Conservation (phyloP, 2,329 filamentous ascomycete genomes). For the Claviceps pusilla region DNA sequence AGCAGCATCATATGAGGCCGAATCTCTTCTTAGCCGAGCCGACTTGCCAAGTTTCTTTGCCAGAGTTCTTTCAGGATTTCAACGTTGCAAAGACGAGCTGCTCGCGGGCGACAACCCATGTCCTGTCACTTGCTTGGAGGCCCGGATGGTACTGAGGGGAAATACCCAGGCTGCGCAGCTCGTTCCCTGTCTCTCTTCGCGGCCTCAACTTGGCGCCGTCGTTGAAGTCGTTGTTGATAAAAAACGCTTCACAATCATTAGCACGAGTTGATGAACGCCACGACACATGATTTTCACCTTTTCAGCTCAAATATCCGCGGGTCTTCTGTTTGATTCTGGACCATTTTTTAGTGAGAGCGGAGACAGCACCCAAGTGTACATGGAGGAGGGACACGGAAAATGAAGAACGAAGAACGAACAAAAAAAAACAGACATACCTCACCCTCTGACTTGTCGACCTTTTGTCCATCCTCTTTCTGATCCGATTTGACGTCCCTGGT, state of each 20-base stretch:
- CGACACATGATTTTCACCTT: slow-evolving; percentile 36
- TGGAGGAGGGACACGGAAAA: too few species aligned
- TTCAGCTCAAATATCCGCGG: slow-evolving; percentile 73
- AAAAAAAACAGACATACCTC: slow-evolving; percentile 1
- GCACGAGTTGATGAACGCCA: not conserved
- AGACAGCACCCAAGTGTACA: not conserved
- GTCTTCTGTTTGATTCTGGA: slow-evolving; percentile 38
- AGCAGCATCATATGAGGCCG: not conserved
- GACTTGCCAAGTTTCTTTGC: not conserved
- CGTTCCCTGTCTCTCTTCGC: slow-evolving; percentile 72
- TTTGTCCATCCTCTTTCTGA: slow-evolving; percentile 11
- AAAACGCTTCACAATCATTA: slow-evolving; percentile 45
- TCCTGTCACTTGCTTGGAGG: slow-evolving; percentile 21
- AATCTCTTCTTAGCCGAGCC: not conserved
- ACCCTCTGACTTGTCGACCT: not conserved
- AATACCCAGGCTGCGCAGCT: slow-evolving; percentile 60
- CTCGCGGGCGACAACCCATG: not conserved
- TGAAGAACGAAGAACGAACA: not conserved
- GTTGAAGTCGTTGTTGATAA: slow-evolving; percentile 70
- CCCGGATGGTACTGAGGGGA: slow-evolving; percentile 69
- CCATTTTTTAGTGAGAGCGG: not conserved
- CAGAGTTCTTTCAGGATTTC: not conserved
- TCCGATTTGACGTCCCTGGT: slow-evolving; percentile 12
- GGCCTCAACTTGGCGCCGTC: slow-evolving; percentile 35
- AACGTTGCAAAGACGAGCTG: too few species aligned